Base-by-base conservation (phyloP, 2,329 filamentous ascomycete genomes). In the Botrytis byssoidea region DNA sequence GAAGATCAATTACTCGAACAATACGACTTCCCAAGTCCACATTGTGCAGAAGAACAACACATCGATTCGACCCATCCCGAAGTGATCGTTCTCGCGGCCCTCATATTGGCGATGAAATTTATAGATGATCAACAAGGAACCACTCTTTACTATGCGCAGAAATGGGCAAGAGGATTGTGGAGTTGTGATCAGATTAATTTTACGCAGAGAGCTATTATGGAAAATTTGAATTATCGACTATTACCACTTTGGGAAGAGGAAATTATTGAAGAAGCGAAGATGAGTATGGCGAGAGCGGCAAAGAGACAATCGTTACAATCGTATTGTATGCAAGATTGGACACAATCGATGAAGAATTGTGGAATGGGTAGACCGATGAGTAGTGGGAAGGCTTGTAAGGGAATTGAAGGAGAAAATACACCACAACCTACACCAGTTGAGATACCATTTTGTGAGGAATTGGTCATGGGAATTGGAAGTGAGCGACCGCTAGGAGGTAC, bases 81-180 rank as follows among this genome's bases (percentile, higher is more conserved):
- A 80, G 79, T 92, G 74, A 89, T 92, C 76, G 84, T 90, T 70
- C 83, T 92, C n/a, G 85, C 86, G 1, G 88, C 90, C 1, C 83
- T 92, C 29, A 84, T 90, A 75, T 88, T 92, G 71, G 89, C 90
- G n/a, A 84, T 86, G 79, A 92, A 92, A 81, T 92, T 91, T 78
- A 84, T 87, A 63, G 88, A 91, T 77, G 90, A 92, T 81, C 82
- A 83, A 70, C 85, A 89, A 77, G 84, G 86, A 75, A 82, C 84
- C 7, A 88, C 88, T 1, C 82, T 83, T 66, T 86, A 86, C 78
- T 91, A 89, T 82, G 84, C 84, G 75, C 78, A 83, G 25, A 81
- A 80, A 42, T 91, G 89, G 88, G 89, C 87, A 35, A 83, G 81
- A 40, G 83, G 84, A 67, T 78, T 86, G 66, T 92, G 90, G 89